These are phyloP conservation scores for Apiospora aurea DNA, from an alignment of 2,329 filamentous ascomycete genomes.

Conservation along the genomic window DNA sequence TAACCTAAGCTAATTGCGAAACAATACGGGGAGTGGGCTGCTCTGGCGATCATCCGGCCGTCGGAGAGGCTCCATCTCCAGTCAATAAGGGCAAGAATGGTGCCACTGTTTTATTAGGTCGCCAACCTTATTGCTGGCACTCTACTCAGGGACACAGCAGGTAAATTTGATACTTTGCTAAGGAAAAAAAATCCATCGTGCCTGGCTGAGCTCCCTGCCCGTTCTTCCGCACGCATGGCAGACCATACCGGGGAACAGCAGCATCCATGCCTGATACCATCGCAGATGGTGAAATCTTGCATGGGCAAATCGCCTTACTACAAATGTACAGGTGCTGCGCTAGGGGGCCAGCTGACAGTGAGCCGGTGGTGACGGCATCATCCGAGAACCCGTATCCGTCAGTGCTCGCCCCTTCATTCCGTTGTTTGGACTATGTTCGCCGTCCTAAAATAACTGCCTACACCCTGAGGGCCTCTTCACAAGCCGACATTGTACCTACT, in stretches of 20 bases:
- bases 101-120: slow-evolving; percentile 18
- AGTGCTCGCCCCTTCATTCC: not conserved
- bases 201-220: not conserved
- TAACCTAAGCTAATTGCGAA: slow-evolving; percentile 21
- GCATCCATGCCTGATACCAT: slow-evolving; percentile 6
- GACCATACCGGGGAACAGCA: slow-evolving; percentile 9
- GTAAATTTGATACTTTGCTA: slow-evolving; percentile 15
- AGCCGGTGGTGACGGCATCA: slow-evolving; percentile 10
- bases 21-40: slow-evolving; percentile 16
- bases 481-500: not conserved
- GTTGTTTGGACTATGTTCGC: not conserved
- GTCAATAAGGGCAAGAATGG: slow-evolving; percentile 15
- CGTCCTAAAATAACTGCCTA: not conserved
- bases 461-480: not conserved
- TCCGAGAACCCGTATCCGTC: slow-evolving; percentile 4
- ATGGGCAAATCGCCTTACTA: not conserved
- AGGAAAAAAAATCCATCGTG: slow-evolving; percentile 3
- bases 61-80: slow-evolving; percentile 19
- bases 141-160: slow-evolving; percentile 20
- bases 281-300: slow-evolving; percentile 10
- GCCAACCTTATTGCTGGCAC: slow-evolving; percentile 15
- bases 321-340: not conserved
- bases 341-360: slow-evolving; percentile 18
- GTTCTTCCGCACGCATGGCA: slow-evolving; percentile 12
- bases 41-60: slow-evolving; percentile 16